Base-by-base conservation (phyloP, 139 green algal species). In the Micromonas pusilla region DNA sequence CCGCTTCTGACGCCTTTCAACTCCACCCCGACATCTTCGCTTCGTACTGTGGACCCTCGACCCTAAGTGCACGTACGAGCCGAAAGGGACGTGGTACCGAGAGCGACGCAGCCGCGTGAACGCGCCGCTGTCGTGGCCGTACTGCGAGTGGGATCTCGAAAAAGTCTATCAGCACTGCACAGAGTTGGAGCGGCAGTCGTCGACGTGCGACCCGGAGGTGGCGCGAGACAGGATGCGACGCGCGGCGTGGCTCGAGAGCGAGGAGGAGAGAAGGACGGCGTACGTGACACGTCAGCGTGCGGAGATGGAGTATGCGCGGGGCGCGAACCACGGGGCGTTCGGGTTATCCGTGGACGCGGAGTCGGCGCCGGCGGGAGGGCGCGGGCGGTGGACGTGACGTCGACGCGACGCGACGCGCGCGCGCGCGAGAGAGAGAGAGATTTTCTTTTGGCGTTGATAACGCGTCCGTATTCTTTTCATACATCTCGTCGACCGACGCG, bases 31-130 rank as follows among this genome's bases (percentile, higher is more conserved):
- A n/a, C n/a, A n/a, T n/a, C n/a, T n/a, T n/a, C n/a, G n/a, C n/a
- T n/a, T n/a, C n/a, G n/a, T n/a, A n/a, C n/a, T n/a, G n/a, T n/a
- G n/a, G n/a, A n/a, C n/a, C n/a, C n/a, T n/a, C n/a, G n/a, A n/a
- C n/a, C n/a, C n/a, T n/a, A n/a, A 23, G 38, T 75, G 68, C 6
- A 75, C 68, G 68, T 75, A 75, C 38, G 68, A 75, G 38, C 68
- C 68, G 5, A 62, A 36, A 34, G 30, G 30, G 25, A 36, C 68
- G 25, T 75, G 68, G 68, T 75, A 75, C 30, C 36, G 68, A 20
- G 68, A 75, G 30, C 68, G 68, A 26, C 9, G n/a, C 3, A 57
- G 33, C 19, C 31, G 66, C 31, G 53, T 72, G 25, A 75, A 75
- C 37, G 68, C 68, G 19, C 68, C 68, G 6, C 19, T 75, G 19